A percentile compares a stretch with the other conserved stretches of the same genome.
phyloP scores from a whole-genome alignment of 352 stramenopile species.

The Pythium chondricola region DNA sequence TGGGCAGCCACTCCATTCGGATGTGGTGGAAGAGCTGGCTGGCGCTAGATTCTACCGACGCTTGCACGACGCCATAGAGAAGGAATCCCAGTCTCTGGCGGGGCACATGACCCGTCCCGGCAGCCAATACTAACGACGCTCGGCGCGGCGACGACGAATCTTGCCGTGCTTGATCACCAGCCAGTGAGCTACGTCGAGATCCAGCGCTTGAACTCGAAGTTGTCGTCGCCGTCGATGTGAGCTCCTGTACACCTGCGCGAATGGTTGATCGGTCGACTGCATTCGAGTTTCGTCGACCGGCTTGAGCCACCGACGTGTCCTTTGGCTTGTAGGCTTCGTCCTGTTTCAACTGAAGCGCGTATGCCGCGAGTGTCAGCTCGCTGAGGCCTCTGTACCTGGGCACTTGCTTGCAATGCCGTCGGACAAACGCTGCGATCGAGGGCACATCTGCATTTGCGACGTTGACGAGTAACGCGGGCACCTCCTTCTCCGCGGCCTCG shows the following conservation, averaged over 20 bases:
- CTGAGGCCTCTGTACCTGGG: neutral
- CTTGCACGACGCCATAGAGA: slow-evolving; percentile 35
- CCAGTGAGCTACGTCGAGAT: neutral
- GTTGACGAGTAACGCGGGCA: slow-evolving; percentile 13
- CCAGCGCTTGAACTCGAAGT: neutral
- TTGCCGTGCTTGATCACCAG: neutral
- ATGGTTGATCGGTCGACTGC: too few species aligned
- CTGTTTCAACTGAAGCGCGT: slow-evolving; percentile 11
- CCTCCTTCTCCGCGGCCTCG: slow-evolving; percentile 9
- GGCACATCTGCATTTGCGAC: slow-evolving; percentile 1
- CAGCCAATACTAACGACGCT: neutral
- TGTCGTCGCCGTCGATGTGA: neutral
- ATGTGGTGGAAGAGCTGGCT: neutral
- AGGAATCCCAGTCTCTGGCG: slow-evolving; percentile 27
- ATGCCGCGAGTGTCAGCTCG: slow-evolving; percentile 10
- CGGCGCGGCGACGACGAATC: neutral
- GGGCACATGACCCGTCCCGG: neutral
- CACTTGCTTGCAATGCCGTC: neutral
- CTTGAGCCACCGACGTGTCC: too few species aligned
- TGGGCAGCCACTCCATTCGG: slow-evolving; percentile 18
- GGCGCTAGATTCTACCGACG: too few species aligned
- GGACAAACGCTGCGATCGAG: slow-evolving; percentile 2
- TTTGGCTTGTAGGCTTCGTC: neutral
- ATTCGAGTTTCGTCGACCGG: too few species aligned
- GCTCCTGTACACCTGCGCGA: neutral